Evolutionary conservation across 768 basidiomycete species (phyloP), one percentile per base, ranked within the genome.

Genomic region (Suillus fuscotomentosus): DNA sequence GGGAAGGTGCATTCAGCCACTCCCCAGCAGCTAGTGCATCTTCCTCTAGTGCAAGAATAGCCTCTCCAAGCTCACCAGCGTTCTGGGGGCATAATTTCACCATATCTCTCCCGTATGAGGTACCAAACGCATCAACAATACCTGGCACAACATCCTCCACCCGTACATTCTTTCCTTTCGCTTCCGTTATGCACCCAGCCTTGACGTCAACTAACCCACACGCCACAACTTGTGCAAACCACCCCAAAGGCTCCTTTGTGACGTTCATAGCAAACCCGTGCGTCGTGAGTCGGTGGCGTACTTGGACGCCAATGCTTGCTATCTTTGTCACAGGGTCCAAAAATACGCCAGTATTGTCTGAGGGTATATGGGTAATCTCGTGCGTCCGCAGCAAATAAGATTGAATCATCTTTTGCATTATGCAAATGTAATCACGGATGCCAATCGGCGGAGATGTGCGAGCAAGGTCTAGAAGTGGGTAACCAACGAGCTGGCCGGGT

Each of bases 181-280:
- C 84, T 50, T 74, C 72, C 64, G 82, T 84, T 59, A 93, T 83
- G 61, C 85, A 90, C 0, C 87, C 89, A 0, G 95, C 94, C 61
- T 80, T 85, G 47, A 99, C 94, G 64, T 92, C 90, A 11, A 82
- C 83, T 56, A 98, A 79, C 3, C 97, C 97, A 75, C 97, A 99
- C 2, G 97, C 97, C 5, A 97, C 87, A 60, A 99, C 84, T 63
- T 85, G 80, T 70, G 91, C 82, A 72, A 99, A 98, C 97, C 97
- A 99, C 27, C 79, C 67, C 31, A 88, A 73, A 5, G 95, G 94
- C 67, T 97, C 90, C 36, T 75, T 77, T 0, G 94, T 94, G 65
- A 98, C 81, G 76, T 99, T 99, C 73, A 98, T 79, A 1, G 95
- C 87, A 77, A 99, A 97, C 1, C 97, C 97, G 74, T 99, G 97